A percentile compares a stretch with the other conserved stretches of the same genome.
Evolutionary conservation across 2,329 filamentous ascomycete species (phyloP).

Genomic region (Emmonsia crescens): DNA sequence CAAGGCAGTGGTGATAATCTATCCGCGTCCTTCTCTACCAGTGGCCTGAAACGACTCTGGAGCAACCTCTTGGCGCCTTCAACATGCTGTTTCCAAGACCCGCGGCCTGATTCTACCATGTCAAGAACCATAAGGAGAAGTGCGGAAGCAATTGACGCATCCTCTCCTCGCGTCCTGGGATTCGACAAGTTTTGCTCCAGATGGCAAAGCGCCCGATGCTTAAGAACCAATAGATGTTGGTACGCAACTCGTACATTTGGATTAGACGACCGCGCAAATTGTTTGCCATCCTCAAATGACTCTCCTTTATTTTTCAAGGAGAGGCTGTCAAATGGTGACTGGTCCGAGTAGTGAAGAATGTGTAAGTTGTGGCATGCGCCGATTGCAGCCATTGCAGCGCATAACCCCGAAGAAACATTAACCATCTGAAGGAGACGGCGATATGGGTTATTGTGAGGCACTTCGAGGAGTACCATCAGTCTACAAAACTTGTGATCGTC

Average conservation of each 20-base stretch:
- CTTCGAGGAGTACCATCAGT: slow-evolving; percentile 39
- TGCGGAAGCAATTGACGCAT: slow-evolving; percentile 36
- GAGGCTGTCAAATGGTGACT: background rate
- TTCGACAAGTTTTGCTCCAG: slow-evolving; percentile 26
- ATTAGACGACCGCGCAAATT: background rate
- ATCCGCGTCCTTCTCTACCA: slow-evolving; percentile 9
- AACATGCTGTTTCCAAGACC: slow-evolving; percentile 42
- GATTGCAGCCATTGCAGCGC: slow-evolving; percentile 38
- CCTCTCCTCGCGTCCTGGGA: slow-evolving; percentile 26
- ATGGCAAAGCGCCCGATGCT: slow-evolving; percentile 38
- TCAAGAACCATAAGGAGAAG: slow-evolving; percentile 42
- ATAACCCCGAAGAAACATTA: slow-evolving; percentile 34
- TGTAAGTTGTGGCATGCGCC: slow-evolving; percentile 36
- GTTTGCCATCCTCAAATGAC: background rate
- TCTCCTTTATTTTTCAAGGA: background rate
- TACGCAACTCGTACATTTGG: slow-evolving; percentile 16
- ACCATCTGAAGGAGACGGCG: slow-evolving; percentile 39
- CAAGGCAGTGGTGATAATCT: slow-evolving; percentile 7
- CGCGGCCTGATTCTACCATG: slow-evolving; percentile 40
- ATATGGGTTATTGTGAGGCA: slow-evolving; percentile 37
- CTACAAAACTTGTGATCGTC: slow-evolving; percentile 31
- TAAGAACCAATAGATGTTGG: slow-evolving; percentile 36
- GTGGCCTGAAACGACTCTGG: slow-evolving; percentile 23
- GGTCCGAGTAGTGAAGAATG: slow-evolving; percentile 1
- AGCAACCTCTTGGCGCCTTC: slow-evolving; percentile 42